Evolutionary conservation across 1,284 basidiomycete genomes (phyloP).

Genomic region (Laetiporus sulphureus): DNA sequence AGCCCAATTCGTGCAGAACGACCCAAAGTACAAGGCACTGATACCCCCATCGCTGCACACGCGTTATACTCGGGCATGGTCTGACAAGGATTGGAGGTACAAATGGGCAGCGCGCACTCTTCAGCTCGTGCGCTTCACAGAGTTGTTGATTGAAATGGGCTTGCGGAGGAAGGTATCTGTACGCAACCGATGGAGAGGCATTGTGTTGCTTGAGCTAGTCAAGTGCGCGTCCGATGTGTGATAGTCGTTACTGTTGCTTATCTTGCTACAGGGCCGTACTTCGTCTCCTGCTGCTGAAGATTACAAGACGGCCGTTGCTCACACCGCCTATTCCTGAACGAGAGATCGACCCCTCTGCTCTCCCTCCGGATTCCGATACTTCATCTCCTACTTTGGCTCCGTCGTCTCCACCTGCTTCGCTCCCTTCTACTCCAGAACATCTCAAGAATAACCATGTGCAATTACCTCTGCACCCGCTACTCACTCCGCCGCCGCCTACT

Average conservation of each 20-base stretch:
- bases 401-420: conserved; percentile 43
- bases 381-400: conserved; percentile 53
- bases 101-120: conserved; percentile 70
- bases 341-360: conserved; percentile 70
- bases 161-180: conserved; percentile 60
- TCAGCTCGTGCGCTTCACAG: conserved; percentile 69
- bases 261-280: conserved; percentile 52
- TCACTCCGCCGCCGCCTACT: conserved; percentile 44
- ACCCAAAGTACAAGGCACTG: conserved; percentile 61
- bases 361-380: conserved; percentile 48
- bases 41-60: conserved; percentile 64
- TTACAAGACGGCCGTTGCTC: conserved; percentile 71
- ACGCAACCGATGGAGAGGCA: conserved; percentile 61
- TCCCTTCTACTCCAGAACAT: conserved; percentile 62
- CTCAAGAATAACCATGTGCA: conserved; percentile 71
- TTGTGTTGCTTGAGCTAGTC: conserved; percentile 68
- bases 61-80: conserved; percentile 82
- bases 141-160: conserved; percentile 86
- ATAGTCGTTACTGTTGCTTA: not conserved
- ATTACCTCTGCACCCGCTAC: conserved; percentile 50
- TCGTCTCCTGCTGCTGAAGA: conserved; percentile 60
- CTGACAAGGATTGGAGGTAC: conserved; percentile 58
- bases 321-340: conserved; percentile 77
- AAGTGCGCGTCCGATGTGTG: conserved; percentile 53
- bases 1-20: conserved; percentile 53